Evolutionary conservation across 352 stramenopile species (phyloP), one percentile per base, ranked within the genome.

Genomic region (Globisporangium cylindrosporum): DNA sequence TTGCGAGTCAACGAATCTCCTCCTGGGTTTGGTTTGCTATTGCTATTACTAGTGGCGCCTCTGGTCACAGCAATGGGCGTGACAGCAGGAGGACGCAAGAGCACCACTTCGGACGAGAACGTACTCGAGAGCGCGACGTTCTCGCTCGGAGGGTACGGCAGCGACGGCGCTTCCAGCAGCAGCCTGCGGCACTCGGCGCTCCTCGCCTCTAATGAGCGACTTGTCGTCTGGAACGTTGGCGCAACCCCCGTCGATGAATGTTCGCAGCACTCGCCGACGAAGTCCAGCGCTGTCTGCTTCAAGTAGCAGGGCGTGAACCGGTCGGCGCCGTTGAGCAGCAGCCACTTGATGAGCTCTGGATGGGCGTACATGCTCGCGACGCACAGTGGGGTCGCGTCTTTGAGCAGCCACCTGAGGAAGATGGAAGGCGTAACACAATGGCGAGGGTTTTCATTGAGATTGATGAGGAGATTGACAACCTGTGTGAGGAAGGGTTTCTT

Each of bases 341-440:
- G 70, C 82, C 81, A 90, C 9, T 70, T 68, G 25, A 92, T 75
- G 24, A 91, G 58, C 29, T 67, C 51, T n/a, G 81, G 72, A 9
- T 86, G 80, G 24, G 79, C 82, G 56, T 89, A 91, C 6, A 73
- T 76, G 24, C 80, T 79, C 29, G 84, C 82, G 15, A 90, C 58
- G 67, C 88, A 91, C n/a, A 93, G 73, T 43, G 84, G 78, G 1
- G 82, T 91, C 9, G 82, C 82, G 18, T 82, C 73, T 43, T 84
- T 72, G 25, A 93, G 69, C 71, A 91, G 85, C 84, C 84, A 92
- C 79, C 79, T 83, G 59, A 4, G 7, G 4, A 20, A 56, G 34
- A 22, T n/a, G 15, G 15, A 22, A 48, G 15, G 15, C 41, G 15
- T 14, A 48, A 48, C 41, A 48, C 15, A 48, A 48, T 20, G 41